phyloP scores from a whole-genome alignment of 163 green algal species.

The Volvox carteri region DNA sequence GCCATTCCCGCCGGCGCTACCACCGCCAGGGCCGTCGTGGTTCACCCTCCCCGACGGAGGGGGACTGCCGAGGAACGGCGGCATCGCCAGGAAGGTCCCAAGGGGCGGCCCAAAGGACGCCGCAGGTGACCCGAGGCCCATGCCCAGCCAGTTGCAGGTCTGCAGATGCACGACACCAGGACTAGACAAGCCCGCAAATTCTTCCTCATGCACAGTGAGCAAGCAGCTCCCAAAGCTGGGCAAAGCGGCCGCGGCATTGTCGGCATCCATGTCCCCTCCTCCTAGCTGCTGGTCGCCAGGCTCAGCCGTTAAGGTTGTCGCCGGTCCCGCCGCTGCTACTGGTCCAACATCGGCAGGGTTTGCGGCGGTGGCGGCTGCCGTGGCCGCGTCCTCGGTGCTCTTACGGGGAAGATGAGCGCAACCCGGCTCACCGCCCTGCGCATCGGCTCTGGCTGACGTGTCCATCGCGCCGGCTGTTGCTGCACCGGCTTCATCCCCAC shows the following conservation, averaged over 20 bases:
- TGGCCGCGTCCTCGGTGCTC: neutral
- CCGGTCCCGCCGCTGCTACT: neutral
- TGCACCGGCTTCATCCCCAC: neutral
- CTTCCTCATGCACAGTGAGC: neutral
- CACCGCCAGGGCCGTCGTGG: neutral
- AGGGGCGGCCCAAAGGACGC: neutral
- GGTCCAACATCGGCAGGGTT: neutral
- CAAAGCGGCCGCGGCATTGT: neutral
- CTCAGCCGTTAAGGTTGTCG: neutral
- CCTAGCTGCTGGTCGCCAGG: neutral
- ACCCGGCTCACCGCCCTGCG: neutral
- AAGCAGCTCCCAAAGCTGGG: neutral
- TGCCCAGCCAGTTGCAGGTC: neutral
- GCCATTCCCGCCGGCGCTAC: neutral
- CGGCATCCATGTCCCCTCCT: neutral
- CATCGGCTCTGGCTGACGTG: neutral
- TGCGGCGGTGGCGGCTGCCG: neutral
- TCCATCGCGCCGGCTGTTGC: neutral
- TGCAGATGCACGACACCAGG: neutral
- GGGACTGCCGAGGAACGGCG: neutral
- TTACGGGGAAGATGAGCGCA: neutral
- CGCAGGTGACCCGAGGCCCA: neutral
- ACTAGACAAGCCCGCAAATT: conserved; percentile 4
- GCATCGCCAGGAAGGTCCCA: neutral
- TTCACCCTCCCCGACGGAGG: neutral